Conservation (phyloP, 345 rosid genomes). For the Euphorbia peplus region DNA sequence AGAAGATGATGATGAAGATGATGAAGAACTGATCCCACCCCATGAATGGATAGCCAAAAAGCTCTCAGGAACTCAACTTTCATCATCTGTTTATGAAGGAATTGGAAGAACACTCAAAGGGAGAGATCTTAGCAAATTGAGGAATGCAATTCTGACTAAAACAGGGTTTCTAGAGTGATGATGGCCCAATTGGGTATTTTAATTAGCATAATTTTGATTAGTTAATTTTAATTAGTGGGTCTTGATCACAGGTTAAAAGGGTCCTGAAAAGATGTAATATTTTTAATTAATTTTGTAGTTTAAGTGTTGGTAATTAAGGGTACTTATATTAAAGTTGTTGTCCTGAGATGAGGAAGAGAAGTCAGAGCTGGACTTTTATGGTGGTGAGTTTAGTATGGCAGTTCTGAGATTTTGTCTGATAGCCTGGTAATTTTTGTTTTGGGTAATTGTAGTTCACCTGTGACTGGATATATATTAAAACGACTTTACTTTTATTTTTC, state of each 20-base stretch:
- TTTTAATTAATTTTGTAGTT: constrained; percentile 20
- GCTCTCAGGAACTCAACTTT: constrained; percentile 71
- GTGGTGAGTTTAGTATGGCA: too few relatives aligned
- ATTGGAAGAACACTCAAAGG: constrained; percentile 95
- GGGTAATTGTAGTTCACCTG: constrained; percentile 19
- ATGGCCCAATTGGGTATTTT: neutral
- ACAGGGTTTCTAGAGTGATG: constrained; percentile 90
- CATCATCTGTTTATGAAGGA: constrained; percentile 94
- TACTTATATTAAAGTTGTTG: too few relatives aligned
- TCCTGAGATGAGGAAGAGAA: too few relatives aligned
- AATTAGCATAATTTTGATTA: neutral
- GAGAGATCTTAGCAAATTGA: constrained; percentile 91
- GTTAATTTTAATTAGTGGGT: too few relatives aligned
- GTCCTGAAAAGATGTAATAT: constrained; percentile 24
- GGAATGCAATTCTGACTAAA: constrained; percentile 79
- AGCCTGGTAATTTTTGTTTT: constrained; percentile 27
- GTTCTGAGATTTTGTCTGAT: constrained; percentile 40
- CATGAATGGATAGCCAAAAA: constrained; percentile 93
- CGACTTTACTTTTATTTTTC: too few relatives aligned
- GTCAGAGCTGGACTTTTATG: constrained; percentile 34
- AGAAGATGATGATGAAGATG: constrained; percentile 19
- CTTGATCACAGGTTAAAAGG: constrained; percentile 19
- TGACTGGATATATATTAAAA: constrained; percentile 15
- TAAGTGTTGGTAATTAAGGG: constrained; percentile 3
- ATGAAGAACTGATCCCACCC: constrained; percentile 64